Conservation (phyloP, 768 basidiomycete genomes). For the Aureoboletus auriporus region DNA sequence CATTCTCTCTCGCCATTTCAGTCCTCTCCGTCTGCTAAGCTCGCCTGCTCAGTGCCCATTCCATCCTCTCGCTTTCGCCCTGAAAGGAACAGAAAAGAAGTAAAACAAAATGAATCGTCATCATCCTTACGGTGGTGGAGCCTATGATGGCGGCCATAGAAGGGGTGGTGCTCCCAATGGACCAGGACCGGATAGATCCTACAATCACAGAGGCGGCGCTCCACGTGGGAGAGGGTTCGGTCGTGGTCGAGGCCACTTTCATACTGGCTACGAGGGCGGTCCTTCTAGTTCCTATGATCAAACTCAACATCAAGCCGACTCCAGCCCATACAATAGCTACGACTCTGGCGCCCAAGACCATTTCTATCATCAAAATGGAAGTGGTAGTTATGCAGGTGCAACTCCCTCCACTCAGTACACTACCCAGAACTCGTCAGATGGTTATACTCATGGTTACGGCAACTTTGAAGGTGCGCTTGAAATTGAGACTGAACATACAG, state of each 20-base stretch:
- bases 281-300: slow-evolving; percentile 63
- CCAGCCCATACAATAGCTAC: slow-evolving; percentile 69
- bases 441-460: slow-evolving; percentile 58
- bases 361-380: slow-evolving; percentile 65
- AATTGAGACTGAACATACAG: slow-evolving; percentile 53
- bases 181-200: slow-evolving; percentile 70
- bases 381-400: slow-evolving; percentile 50
- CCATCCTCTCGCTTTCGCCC: slow-evolving; percentile 21
- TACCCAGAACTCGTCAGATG: slow-evolving; percentile 41
- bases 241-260: slow-evolving; percentile 53
- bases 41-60: slow-evolving; percentile 22
- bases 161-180: slow-evolving; percentile 65
- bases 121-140: slow-evolving; percentile 72
- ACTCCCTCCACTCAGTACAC: slow-evolving; percentile 52
- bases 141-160: slow-evolving; percentile 56
- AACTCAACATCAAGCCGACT: slow-evolving; percentile 56
- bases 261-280: slow-evolving; percentile 52
- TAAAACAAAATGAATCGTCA: slow-evolving; percentile 71
- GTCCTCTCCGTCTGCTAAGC: slow-evolving; percentile 23
- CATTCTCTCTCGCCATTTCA: slow-evolving; percentile 16
- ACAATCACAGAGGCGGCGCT: slow-evolving; percentile 58
- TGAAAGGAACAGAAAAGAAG: slow-evolving; percentile 24
- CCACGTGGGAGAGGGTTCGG: slow-evolving; percentile 45
- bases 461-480: slow-evolving; percentile 84
- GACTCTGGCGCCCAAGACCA: slow-evolving; percentile 51